These are phyloP conservation scores for Tylopilus sp. DNA, from an alignment of 768 basidiomycete species.

Conservation along the genomic window DNA sequence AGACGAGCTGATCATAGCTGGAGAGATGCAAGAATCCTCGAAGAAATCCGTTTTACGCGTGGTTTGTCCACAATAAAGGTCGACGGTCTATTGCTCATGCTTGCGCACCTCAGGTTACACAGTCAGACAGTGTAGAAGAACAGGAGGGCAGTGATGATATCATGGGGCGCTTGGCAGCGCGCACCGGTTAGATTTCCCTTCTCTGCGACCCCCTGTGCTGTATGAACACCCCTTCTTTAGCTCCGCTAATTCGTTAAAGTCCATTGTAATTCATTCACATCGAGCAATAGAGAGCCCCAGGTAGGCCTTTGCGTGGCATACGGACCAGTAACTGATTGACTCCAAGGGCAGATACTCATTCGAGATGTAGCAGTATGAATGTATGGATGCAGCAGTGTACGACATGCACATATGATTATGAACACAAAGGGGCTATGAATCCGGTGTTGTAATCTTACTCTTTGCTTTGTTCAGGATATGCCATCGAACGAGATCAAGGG, in stretches of 20 bases:
- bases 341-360: not conserved
- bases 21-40: constrained; percentile 91
- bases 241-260: constrained; percentile 28
- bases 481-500: constrained; percentile 86
- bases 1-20: constrained; percentile 91
- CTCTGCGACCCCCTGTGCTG: not conserved
- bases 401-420: not conserved
- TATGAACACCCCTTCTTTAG: constrained; percentile 22
- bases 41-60: constrained; percentile 67
- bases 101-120: constrained; percentile 58
- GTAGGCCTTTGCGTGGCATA: not conserved
- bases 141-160: constrained; percentile 83
- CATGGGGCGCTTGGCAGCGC: constrained; percentile 71
- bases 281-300: not conserved
- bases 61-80: constrained; percentile 29
- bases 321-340: not conserved
- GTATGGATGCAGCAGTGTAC: constrained; percentile 2
- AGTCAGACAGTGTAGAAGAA: constrained; percentile 80
- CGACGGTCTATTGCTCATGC: constrained; percentile 12
- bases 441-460: constrained; percentile 16
- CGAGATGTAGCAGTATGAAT: not conserved
- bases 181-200: constrained; percentile 52
- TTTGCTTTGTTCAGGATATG: constrained; percentile 63
- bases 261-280: not conserved
- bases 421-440: constrained; percentile 10